phyloP scores from a whole-genome alignment of 768 basidiomycete genomes.

The Termitomyces sp. region DNA sequence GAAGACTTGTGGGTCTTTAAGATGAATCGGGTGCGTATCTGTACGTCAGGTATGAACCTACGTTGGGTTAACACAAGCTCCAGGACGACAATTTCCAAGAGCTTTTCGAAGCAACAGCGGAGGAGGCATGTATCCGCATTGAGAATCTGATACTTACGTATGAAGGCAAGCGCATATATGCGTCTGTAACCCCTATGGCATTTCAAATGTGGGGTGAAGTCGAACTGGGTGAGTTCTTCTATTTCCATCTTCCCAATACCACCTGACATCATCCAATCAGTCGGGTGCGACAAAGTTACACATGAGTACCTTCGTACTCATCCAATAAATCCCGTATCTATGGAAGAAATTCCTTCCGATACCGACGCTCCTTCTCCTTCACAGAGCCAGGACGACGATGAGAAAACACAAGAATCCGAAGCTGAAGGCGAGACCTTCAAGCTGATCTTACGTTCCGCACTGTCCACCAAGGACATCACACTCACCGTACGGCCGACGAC shows the following conservation, averaged over 20 bases:
- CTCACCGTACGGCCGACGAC: slow-evolving; percentile 74
- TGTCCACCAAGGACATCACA: slow-evolving; percentile 50
- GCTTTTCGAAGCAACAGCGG: slow-evolving; percentile 66
- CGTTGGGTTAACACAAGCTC: not conserved
- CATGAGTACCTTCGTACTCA: slow-evolving; percentile 57
- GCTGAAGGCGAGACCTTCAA: slow-evolving; percentile 59
- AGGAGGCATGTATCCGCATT: slow-evolving; percentile 50
- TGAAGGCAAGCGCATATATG: slow-evolving; percentile 61
- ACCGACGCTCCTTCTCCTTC: slow-evolving; percentile 18
- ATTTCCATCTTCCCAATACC: not conserved
- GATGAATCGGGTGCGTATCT: slow-evolving; percentile 53
- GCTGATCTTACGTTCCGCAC: slow-evolving; percentile 59
- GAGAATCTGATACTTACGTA: slow-evolving; percentile 61
- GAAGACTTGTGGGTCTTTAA: slow-evolving; percentile 48
- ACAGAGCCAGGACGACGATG: slow-evolving; percentile 16
- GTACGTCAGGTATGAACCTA: not conserved
- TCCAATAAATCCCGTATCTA: slow-evolving; percentile 14
- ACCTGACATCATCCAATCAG: slow-evolving; percentile 33
- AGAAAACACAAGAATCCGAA: slow-evolving; percentile 39
- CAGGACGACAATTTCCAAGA: slow-evolving; percentile 66
- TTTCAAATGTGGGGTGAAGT: slow-evolving; percentile 69
- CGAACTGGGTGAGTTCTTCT: slow-evolving; percentile 50
- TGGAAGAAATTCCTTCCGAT: slow-evolving; percentile 14
- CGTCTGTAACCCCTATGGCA: slow-evolving; percentile 65
- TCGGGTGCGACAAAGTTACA: slow-evolving; percentile 63